Percentiles rank a stretch among this genome's conserved stretches.
Evolutionary conservation across 805 yeast species (phyloP).

Genomic region (Jamesozyma hellenica): DNA sequence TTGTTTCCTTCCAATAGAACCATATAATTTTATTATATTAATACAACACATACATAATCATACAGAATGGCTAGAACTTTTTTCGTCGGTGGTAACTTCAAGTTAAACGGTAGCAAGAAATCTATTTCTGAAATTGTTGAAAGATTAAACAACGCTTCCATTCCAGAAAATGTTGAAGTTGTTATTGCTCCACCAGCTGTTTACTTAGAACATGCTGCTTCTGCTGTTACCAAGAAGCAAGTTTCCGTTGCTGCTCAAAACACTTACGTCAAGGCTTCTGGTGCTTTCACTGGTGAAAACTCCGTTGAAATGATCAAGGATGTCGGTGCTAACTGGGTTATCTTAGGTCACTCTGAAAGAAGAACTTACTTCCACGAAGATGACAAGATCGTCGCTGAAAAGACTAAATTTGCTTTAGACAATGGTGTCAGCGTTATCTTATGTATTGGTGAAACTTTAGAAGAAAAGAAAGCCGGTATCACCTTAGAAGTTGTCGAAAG

Average conservation of each 20-base stretch:
- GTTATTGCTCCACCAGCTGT: constrained; percentile 96
- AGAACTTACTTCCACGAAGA: constrained; percentile 85
- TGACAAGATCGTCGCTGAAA: constrained; percentile 85
- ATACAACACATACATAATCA: constrained; percentile 1
- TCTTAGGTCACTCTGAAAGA: constrained; percentile 98
- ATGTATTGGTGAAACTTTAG: constrained; percentile 96
- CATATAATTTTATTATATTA: constrained; percentile 1
- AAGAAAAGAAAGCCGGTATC: constrained; percentile 82
- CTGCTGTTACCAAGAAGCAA: constrained; percentile 55
- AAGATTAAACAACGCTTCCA: constrained; percentile 65
- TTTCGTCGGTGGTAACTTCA: constrained; percentile 99
- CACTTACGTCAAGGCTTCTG: constrained; percentile 74
- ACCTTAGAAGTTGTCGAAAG: constrained; percentile 80
- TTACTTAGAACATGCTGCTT: constrained; percentile 70
- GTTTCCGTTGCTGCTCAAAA: constrained; percentile 88
- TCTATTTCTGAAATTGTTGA: constrained; percentile 78
- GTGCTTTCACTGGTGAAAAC: constrained; percentile 98
- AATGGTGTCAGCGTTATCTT: constrained; percentile 82
- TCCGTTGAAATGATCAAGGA: constrained; percentile 84
- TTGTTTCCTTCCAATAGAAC: neutral
- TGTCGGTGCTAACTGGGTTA: constrained; percentile 86
- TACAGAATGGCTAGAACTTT: constrained; percentile 55
- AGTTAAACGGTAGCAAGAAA: constrained; percentile 90
- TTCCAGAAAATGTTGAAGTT: constrained; percentile 77
- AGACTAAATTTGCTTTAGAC: constrained; percentile 89